Evolutionary conservation across 2,329 filamentous ascomycete species (phyloP).

Genomic region (Claviceps paspali): DNA sequence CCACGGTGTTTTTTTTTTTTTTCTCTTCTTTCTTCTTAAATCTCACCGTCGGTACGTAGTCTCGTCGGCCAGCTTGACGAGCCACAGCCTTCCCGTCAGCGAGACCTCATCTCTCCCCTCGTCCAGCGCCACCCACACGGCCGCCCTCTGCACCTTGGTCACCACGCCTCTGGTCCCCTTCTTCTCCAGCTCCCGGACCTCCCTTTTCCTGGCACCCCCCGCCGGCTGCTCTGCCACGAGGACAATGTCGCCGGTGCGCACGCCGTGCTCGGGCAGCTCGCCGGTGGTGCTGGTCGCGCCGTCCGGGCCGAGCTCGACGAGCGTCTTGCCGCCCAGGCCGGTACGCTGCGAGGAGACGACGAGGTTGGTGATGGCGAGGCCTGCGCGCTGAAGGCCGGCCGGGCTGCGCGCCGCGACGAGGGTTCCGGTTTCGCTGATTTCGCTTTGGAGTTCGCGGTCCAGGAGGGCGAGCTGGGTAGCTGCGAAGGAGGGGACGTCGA

Average conservation of each 20-base stretch:
- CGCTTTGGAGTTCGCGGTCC: constrained; percentile 53
- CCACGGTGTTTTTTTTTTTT: no score
- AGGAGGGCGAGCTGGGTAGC: constrained; percentile 56
- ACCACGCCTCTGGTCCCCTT: constrained; percentile 58
- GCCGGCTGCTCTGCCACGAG: constrained; percentile 59
- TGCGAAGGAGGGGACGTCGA: constrained; percentile 55
- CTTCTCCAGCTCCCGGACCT: constrained; percentile 54
- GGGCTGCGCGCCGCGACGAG: constrained; percentile 56
- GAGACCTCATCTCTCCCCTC: constrained; percentile 38
- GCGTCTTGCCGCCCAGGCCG: constrained; percentile 77
- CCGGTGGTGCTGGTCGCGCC: constrained; percentile 41
- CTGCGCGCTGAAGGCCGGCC: constrained; percentile 54
- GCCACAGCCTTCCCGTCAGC: constrained; percentile 38
- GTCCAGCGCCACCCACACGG: constrained; percentile 53
- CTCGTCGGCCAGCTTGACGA: constrained; percentile 53
- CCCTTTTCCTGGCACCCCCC: constrained; percentile 55
- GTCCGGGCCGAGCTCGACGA: constrained; percentile 67
- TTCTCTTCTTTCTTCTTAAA: no score
- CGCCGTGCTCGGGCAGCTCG: constrained; percentile 58
- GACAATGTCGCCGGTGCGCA: constrained; percentile 66
- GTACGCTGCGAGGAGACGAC: constrained; percentile 63
- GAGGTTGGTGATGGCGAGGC: constrained; percentile 67
- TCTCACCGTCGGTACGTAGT: constrained; percentile 47
- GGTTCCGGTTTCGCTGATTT: constrained; percentile 52
- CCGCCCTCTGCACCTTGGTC: constrained; percentile 41